Percentiles rank a stretch among this genome's conserved stretches.
These are phyloP conservation scores for Backusella mclennaniae DNA, from an alignment of 192 early-diverging fungal species.

Conservation along the genomic window DNA sequence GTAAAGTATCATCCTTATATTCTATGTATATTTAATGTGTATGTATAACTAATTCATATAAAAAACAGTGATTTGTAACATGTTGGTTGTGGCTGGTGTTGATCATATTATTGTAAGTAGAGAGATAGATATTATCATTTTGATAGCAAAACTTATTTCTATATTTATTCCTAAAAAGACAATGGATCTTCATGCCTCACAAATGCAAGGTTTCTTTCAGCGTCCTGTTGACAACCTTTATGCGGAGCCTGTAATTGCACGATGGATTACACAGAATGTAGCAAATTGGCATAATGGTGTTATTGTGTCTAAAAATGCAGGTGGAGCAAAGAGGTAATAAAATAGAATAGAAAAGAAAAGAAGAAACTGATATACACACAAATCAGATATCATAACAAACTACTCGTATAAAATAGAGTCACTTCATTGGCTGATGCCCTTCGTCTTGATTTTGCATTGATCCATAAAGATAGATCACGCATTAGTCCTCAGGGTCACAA, in stretches of 20 bases:
- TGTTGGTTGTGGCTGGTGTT: slow-evolving; percentile 91
- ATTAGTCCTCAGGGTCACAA: slow-evolving; percentile 31
- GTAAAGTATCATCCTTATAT: slow-evolving; percentile 10
- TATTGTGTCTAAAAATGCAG: slow-evolving; percentile 96
- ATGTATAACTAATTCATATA: no score
- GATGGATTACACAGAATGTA: slow-evolving; percentile 89
- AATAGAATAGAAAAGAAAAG: neutral
- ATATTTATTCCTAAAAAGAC: slow-evolving; percentile 43
- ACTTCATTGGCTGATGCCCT: slow-evolving; percentile 94
- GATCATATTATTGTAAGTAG: slow-evolving; percentile 64
- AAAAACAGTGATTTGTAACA: slow-evolving; percentile 81
- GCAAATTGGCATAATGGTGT: slow-evolving; percentile 86
- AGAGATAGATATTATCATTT: neutral
- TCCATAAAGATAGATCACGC: slow-evolving; percentile 81
- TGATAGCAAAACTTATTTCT: neutral
- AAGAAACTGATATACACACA: neutral
- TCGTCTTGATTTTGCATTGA: slow-evolving; percentile 92
- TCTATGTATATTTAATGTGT: neutral
- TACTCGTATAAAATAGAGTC: slow-evolving; percentile 33
- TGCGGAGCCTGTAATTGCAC: slow-evolving; percentile 84
- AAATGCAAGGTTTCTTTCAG: slow-evolving; percentile 87
- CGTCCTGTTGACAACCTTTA: slow-evolving; percentile 96
- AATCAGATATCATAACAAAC: neutral
- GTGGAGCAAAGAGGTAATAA: slow-evolving; percentile 89
- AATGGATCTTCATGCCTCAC: slow-evolving; percentile 96